Evolutionary conservation across 495 filamentous ascomycete genomes (phyloP).

Genomic region (Neurospora discreta): DNA sequence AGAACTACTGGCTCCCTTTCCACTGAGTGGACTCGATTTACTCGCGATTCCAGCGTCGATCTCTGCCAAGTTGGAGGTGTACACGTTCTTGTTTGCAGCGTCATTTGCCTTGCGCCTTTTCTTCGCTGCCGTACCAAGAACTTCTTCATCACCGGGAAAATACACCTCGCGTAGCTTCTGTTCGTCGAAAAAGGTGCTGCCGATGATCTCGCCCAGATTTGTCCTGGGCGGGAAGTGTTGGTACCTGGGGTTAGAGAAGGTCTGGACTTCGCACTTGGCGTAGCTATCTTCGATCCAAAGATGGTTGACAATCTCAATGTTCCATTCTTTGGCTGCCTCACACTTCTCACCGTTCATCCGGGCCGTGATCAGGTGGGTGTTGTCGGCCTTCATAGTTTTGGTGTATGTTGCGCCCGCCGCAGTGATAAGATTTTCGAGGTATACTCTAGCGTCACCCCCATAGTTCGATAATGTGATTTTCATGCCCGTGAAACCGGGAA

Average conservation of each 20-base stretch:
- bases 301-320: conserved; percentile 81
- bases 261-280: conserved; percentile 65
- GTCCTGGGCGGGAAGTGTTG: conserved; percentile 75
- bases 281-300: conserved; percentile 98
- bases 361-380: conserved; percentile 91
- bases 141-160: conserved; percentile 30
- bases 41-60: conserved; percentile 10
- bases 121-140: conserved; percentile 18
- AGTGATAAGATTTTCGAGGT: conserved; percentile 82
- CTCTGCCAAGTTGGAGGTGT: conserved; percentile 12
- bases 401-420: conserved; percentile 80
- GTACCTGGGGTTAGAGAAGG: conserved; percentile 57
- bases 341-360: conserved; percentile 83
- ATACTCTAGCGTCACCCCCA: conserved; percentile 82
- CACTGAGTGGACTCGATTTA: conserved; percentile 11
- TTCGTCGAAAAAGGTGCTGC: conserved; percentile 55
- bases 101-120: conserved; percentile 32
- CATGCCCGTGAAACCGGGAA: conserved; percentile 67
- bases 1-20: conserved; percentile 1
- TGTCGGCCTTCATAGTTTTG: conserved; percentile 83
- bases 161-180: conserved; percentile 21
- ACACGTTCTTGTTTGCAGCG: conserved; percentile 28
- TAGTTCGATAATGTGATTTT: conserved; percentile 91
- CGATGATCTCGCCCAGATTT: conserved; percentile 85
- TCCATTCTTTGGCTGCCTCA: conserved; percentile 83